Conservation (phyloP, 2,329 filamentous ascomycete species). For the Diplodia seriata region DNA sequence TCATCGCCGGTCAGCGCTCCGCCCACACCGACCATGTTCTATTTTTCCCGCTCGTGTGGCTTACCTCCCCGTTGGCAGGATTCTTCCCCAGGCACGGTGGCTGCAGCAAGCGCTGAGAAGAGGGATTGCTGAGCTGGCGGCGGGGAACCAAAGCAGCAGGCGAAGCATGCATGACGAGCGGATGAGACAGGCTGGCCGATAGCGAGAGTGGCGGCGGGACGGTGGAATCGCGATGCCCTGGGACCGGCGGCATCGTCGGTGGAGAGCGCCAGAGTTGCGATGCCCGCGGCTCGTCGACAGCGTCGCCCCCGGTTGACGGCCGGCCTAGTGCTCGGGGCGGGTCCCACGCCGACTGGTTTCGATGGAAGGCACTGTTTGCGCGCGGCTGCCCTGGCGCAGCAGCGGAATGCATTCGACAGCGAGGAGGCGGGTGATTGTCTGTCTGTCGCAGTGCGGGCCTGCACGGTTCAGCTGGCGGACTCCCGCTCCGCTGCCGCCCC, state of each 20-base stretch:
- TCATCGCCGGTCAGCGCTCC: constrained; percentile 19
- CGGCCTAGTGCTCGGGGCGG: neutral
- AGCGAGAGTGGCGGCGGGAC: constrained; percentile 4
- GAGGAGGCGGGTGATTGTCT: neutral
- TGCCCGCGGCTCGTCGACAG: constrained; percentile 18
- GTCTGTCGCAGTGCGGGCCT: neutral
- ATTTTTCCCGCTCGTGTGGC: constrained; percentile 16
- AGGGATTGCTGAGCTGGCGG: constrained; percentile 1
- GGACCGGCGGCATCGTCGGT: neutral
- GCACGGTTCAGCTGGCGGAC: constrained; percentile 6
- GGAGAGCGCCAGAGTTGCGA: neutral
- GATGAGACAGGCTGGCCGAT: neutral
- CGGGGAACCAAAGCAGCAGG: neutral
- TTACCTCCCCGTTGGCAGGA: constrained; percentile 12
- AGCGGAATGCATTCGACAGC: neutral
- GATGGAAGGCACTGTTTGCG: too few relatives aligned
- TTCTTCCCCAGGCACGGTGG: neutral
- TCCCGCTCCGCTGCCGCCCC: constrained; percentile 16
- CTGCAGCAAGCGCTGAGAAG: constrained; percentile 18
- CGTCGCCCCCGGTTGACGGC: constrained; percentile 15
- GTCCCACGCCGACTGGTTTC: constrained; percentile 9
- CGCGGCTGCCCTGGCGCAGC: too few relatives aligned
- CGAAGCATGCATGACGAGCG: constrained; percentile 14
- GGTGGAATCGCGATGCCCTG: neutral
- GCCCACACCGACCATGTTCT: constrained; percentile 5